These are phyloP conservation scores for Pneumocystis canis DNA, from an alignment of 1,139 yeast species.

Conservation along the genomic window DNA sequence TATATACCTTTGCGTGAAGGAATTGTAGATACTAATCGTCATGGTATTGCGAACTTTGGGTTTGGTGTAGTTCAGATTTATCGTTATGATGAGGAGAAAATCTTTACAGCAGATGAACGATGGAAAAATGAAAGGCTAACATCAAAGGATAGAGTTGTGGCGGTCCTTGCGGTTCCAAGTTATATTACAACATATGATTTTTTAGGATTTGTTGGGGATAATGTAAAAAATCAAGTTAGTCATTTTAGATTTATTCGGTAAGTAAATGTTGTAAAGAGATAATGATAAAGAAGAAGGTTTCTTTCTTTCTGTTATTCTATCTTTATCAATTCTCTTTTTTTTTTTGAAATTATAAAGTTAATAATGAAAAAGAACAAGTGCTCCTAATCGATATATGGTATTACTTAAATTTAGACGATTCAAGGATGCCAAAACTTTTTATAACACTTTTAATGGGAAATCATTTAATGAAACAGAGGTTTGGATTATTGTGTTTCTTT, in stretches of 20 bases:
- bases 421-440: conserved; percentile 46
- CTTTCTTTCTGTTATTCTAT: neutral
- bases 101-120: neutral
- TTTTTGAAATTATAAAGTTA: neutral
- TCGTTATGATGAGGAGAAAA: neutral
- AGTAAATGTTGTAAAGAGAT: too few relatives aligned
- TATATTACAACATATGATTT: conserved; percentile 78
- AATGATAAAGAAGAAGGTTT: too few relatives aligned
- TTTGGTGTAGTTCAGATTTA: conserved; percentile 7
- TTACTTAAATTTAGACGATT: conserved; percentile 54
- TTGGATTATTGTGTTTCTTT: neutral
- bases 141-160: conserved; percentile 46
- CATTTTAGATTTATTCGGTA: conserved; percentile 55
- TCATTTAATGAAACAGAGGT: conserved; percentile 70
- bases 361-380: conserved; percentile 29
- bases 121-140: neutral
- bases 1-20: neutral
- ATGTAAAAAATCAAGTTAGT: conserved; percentile 41
- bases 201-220: conserved; percentile 61
- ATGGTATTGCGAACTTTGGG: conserved; percentile 1
- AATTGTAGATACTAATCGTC: neutral
- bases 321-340: neutral
- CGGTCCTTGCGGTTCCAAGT: conserved; percentile 74
- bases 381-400: conserved; percentile 60
- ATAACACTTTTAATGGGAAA: conserved; percentile 53